Conservation (phyloP, 2,329 filamentous ascomycete genomes). For the Blastomyces emzantsi region DNA sequence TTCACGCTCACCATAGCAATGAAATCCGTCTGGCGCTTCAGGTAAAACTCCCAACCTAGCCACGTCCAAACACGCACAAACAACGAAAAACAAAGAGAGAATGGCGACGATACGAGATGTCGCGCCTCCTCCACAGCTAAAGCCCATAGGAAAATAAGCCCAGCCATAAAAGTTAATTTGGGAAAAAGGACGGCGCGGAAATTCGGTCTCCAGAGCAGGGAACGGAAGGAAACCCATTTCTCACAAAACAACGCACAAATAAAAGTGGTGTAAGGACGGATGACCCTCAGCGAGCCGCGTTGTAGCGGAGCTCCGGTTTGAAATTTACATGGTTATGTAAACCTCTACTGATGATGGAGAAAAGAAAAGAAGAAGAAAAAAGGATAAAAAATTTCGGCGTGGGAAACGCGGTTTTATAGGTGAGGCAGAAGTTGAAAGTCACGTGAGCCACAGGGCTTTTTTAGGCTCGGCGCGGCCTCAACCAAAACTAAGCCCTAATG, state of each 20-base stretch:
- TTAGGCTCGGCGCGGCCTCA: too few relatives aligned
- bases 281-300: conserved; percentile 43
- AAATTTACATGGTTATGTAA: conserved; percentile 43
- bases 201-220: conserved; percentile 39
- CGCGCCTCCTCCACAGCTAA: conserved; percentile 42
- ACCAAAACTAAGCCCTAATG: too few relatives aligned
- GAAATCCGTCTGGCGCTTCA: neutral
- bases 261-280: conserved; percentile 19
- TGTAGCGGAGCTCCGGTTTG: conserved; percentile 39
- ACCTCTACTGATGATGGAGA: conserved; percentile 45
- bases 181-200: conserved; percentile 38
- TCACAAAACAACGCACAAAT: conserved; percentile 32
- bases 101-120: conserved; percentile 27
- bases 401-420: conserved; percentile 25
- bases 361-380: conserved; percentile 33
- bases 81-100: conserved; percentile 4
- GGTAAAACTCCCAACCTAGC: neutral
- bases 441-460: conserved; percentile 17
- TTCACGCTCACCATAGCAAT: neutral
- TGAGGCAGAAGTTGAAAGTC: conserved; percentile 19
- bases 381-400: conserved; percentile 22
- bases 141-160: conserved; percentile 35
- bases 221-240: conserved; percentile 43
- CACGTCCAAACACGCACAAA: neutral
- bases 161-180: conserved; percentile 34